These are phyloP conservation scores for Colletotrichum orchidophilum DNA, from an alignment of 2,329 filamentous ascomycete genomes.

Conservation along the genomic window DNA sequence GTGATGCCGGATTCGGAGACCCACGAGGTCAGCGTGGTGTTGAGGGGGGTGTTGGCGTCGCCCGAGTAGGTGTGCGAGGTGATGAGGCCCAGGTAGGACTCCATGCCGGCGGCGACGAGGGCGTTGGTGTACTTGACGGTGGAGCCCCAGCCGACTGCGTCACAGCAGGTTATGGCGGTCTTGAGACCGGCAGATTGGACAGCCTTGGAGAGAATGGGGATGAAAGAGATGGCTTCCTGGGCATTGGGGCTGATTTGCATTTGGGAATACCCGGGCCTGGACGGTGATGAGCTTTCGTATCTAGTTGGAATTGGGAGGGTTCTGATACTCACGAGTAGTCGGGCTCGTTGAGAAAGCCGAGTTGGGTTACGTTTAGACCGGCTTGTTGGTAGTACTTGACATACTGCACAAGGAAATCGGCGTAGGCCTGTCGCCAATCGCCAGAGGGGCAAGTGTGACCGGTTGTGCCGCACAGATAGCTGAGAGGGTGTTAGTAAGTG, in stretches of 20 bases:
- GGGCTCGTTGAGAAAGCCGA: conserved; percentile 35
- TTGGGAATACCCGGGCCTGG: conserved; percentile 46
- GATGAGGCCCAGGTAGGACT: conserved; percentile 45
- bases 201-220: conserved; percentile 22
- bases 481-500: not conserved
- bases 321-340: conserved; percentile 16
- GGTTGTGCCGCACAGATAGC: conserved; percentile 50
- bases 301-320: not conserved
- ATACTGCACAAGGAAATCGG: conserved; percentile 58
- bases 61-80: conserved; percentile 53
- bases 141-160: conserved; percentile 51
- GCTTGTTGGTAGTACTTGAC: conserved; percentile 55
- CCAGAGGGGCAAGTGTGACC: conserved; percentile 49
- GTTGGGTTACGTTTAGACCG: conserved; percentile 54
- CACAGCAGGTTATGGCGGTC: conserved; percentile 46
- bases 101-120: conserved; percentile 45
- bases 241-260: conserved; percentile 45
- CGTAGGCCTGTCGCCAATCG: conserved; percentile 59
- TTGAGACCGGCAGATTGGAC: conserved; percentile 1
- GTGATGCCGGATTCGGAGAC: conserved; percentile 61
- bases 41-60: conserved; percentile 49
- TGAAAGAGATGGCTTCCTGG: conserved; percentile 36
- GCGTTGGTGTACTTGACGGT: conserved; percentile 47
- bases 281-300: not conserved
- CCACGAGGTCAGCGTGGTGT: conserved; percentile 56